phyloP scores from a whole-genome alignment of 768 basidiomycete genomes.

The Favolaschia claudopus region DNA sequence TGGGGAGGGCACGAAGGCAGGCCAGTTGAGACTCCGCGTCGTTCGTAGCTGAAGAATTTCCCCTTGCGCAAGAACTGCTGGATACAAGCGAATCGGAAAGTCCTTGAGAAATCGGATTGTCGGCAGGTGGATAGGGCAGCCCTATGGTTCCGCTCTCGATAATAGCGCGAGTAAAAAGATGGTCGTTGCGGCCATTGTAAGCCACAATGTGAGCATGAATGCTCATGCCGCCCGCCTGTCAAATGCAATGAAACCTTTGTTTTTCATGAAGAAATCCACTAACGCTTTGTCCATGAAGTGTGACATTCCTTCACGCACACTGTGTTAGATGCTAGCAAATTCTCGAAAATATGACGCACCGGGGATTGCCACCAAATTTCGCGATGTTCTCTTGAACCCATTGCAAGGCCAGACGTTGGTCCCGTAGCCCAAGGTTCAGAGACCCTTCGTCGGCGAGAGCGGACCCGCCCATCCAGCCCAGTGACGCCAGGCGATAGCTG shows the following conservation, averaged over 20 bases:
- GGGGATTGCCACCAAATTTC: background rate
- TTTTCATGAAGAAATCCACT: background rate
- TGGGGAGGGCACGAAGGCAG: background rate
- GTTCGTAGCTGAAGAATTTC: too few species aligned
- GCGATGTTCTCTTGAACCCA: constrained; percentile 2
- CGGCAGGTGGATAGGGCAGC: background rate
- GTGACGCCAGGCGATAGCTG: background rate
- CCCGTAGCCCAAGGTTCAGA: background rate
- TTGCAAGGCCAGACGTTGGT: background rate
- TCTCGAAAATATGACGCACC: background rate
- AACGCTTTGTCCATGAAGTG: background rate
- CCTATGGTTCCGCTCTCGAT: background rate
- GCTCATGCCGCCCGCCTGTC: background rate
- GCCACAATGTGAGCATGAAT: background rate
- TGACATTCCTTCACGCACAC: background rate
- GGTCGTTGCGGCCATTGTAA: background rate
- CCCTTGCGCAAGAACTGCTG: background rate
- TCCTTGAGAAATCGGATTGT: background rate
- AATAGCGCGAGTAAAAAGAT: background rate
- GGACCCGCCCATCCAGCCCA: background rate
- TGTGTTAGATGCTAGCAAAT: background rate
- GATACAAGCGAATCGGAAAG: background rate
- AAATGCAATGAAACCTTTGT: too few species aligned
- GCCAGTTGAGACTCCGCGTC: too few species aligned
- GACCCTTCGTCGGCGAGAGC: background rate